phyloP scores from a whole-genome alignment of 495 filamentous ascomycete species.

The Lophiostoma macrostomum region DNA sequence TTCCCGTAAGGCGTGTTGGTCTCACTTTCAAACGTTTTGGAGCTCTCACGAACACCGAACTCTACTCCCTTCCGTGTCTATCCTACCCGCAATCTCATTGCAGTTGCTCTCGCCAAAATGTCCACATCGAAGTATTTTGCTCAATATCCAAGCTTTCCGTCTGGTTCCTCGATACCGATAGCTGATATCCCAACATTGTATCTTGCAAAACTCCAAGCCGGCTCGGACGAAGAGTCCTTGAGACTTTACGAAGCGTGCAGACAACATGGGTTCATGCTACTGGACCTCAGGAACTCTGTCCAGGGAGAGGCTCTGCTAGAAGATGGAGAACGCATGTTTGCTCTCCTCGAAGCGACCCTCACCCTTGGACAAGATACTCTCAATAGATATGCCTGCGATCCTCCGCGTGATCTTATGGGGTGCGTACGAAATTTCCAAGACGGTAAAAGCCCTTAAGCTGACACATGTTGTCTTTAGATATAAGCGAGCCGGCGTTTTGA shows the following conservation, averaged over 20 bases:
- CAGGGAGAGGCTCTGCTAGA: not conserved
- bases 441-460: not conserved
- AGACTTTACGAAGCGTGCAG: conserved; percentile 1
- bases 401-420: not conserved
- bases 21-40: no score
- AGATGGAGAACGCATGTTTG: conserved; percentile 1
- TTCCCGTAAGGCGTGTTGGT: no score
- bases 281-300: not conserved
- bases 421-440: not conserved
- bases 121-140: not conserved
- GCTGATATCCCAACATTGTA: not conserved
- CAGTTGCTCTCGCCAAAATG: no score
- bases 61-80: no score
- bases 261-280: conserved; percentile 2
- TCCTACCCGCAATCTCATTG: no score
- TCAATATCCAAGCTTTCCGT: not conserved
- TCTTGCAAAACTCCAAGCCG: not conserved
- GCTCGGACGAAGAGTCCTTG: not conserved
- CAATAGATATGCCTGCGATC: not conserved
- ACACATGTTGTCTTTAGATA: conserved; percentile 12
- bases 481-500: conserved; percentile 10
- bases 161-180: not conserved
- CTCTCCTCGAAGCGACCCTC: not conserved
- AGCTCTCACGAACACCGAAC: no score
- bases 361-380: not conserved